These are phyloP conservation scores for Porcisia hertigi DNA, from an alignment of 208 protist genomes.

Conservation along the genomic window DNA sequence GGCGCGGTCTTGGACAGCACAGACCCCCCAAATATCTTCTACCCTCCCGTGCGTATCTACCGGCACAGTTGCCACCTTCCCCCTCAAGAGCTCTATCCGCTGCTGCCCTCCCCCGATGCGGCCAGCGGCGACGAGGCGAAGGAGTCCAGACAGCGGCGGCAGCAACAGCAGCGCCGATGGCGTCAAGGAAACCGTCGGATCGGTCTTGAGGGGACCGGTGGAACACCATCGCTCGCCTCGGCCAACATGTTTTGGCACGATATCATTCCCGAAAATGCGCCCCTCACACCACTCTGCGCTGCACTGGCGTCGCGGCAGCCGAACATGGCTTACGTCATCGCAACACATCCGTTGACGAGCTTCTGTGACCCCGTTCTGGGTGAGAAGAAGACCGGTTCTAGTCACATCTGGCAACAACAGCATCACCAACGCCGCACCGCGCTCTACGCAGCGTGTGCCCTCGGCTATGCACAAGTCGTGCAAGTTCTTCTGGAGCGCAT, in stretches of 20 bases:
- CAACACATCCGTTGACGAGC: conserved; percentile 56
- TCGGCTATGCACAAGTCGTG: conserved; percentile 72
- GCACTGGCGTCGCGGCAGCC: conserved; percentile 57
- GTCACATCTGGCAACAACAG: conserved; percentile 11
- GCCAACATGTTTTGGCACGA: conserved; percentile 28
- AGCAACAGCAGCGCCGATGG: conserved; percentile 3
- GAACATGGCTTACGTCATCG: conserved; percentile 64
- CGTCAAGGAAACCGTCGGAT: not conserved
- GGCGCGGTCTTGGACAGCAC: not conserved
- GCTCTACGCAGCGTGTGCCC: conserved; percentile 55
- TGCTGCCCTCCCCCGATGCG: not conserved
- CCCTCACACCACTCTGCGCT: conserved; percentile 61
- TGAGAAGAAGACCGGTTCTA: conserved; percentile 8
- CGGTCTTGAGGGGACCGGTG: not conserved
- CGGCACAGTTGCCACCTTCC: conserved; percentile 52
- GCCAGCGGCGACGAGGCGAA: not conserved
- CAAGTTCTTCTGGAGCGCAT: conserved; percentile 76
- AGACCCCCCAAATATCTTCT: conserved; percentile 40
- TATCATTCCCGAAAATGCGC: conserved; percentile 58
- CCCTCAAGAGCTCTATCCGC: conserved; percentile 29
- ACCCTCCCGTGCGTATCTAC: conserved; percentile 51
- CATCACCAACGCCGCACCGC: conserved; percentile 56
- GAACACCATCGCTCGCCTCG: not conserved
- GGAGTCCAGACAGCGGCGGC: not conserved
- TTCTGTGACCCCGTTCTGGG: conserved; percentile 32